Percentiles rank a stretch among this genome's conserved stretches.
phyloP scores from a whole-genome alignment of 164 flowering plant genomes.

The Pachysandra terminalis region DNA sequence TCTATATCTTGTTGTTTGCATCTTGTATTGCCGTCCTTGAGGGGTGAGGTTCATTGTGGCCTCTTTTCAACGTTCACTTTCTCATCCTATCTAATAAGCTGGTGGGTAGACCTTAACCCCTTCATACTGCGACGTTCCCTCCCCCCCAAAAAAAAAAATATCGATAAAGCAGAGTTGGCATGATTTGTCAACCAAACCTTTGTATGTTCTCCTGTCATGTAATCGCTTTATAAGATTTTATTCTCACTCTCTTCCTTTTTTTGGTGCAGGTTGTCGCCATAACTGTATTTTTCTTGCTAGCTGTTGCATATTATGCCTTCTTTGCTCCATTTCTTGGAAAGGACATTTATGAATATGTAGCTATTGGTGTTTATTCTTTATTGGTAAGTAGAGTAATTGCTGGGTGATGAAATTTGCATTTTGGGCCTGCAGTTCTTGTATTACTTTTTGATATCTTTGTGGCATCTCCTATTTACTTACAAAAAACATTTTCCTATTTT shows the following conservation, averaged over 20 bases:
- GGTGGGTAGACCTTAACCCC: too few species aligned
- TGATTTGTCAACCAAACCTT: not conserved
- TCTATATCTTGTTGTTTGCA: too few species aligned
- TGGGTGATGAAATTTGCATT: conserved; percentile 7
- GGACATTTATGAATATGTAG: conserved; percentile 68
- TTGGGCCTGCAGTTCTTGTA: not conserved
- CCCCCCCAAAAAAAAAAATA: too few species aligned
- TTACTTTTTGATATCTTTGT: not conserved
- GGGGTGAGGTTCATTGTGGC: too few species aligned
- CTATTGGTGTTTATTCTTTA: conserved; percentile 70
- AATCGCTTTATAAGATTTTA: not conserved
- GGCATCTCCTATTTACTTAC: not conserved
- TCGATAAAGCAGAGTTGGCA: too few species aligned
- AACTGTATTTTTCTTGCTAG: conserved; percentile 78
- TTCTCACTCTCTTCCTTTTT: conserved; percentile 5
- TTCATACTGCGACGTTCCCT: too few species aligned
- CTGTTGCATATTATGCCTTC: conserved; percentile 88
- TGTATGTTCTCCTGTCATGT: conserved; percentile 9
- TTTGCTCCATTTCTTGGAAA: conserved; percentile 93
- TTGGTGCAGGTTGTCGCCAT: conserved; percentile 82
- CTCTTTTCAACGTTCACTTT: too few species aligned
- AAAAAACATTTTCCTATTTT: not conserved
- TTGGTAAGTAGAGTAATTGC: conserved; percentile 47
- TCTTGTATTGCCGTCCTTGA: too few species aligned
- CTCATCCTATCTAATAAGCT: too few species aligned